Base-by-base conservation (phyloP, 1,284 basidiomycete species). In the Ceratobasidium sp. region DNA sequence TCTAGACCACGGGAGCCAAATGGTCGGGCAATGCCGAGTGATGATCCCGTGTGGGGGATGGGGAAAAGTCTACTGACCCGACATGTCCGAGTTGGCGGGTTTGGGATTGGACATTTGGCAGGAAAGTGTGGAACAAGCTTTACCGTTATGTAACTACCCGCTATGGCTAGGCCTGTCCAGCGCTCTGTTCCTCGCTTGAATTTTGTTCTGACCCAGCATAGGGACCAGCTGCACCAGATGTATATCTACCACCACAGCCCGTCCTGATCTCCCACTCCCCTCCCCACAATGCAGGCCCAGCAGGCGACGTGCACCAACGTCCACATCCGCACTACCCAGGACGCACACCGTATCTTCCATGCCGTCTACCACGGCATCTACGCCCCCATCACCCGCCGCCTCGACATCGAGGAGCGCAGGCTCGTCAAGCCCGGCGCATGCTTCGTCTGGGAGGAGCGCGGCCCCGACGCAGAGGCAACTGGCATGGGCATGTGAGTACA, bases 371-470 rank as follows among this genome's bases (percentile, higher is more conserved):
- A 85, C 75, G 85, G 87, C 78, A 79, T 84, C 76, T 84, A 93
- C 61, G 90, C 91, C 72, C 85, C 93, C 78, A 91, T 92, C 77
- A 89, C 89, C 28, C 87, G 91, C 71, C 88, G 92, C 8, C 86
- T 93, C 77, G 92, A 93, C 78, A 89, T 90, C 66, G 92, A 93
- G 78, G 91, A 84, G 77, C 84, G 88, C 43, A 83, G 87, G 61
- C 85, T 86, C 47, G 89, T 90, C 76, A 77, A 84, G 26, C 84
- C 91, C 2, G 92, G 92, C 49, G 91, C 92, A 76, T 89, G 93
- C 32, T 94, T 92, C 77, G 90, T 94, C 74, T 94, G 92, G 92
- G 92, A 93, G 79, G 92, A 84, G 77, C 77, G 89, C 90, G 77
- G 89, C 89, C 61, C 88, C 89, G 21, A 91, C 89, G 78, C 88